These are phyloP conservation scores for Coniochaeta pulveracea DNA, from an alignment of 2,329 filamentous ascomycete genomes.

Conservation along the genomic window DNA sequence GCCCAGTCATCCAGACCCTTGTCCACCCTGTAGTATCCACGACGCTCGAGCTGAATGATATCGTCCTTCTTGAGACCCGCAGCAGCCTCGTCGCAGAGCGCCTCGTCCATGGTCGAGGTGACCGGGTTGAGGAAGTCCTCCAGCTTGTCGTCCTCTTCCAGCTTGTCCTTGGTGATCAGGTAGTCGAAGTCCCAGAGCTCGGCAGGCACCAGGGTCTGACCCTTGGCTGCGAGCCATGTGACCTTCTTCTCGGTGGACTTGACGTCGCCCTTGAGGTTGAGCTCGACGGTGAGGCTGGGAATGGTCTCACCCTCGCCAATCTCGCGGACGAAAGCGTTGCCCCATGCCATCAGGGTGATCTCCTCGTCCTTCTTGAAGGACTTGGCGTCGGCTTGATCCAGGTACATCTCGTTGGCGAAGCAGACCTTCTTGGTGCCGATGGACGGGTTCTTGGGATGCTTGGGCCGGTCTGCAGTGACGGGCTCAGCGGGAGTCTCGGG, in stretches of 20 bases:
- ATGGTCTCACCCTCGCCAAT: slow-evolving; percentile 48
- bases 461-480: slow-evolving; percentile 64
- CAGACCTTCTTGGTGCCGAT: slow-evolving; percentile 79
- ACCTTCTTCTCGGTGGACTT: slow-evolving; percentile 96
- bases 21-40: slow-evolving; percentile 86
- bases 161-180: slow-evolving; percentile 87
- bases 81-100: slow-evolving; percentile 72
- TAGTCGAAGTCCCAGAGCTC: slow-evolving; percentile 94
- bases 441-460: slow-evolving; percentile 80
- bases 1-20: slow-evolving; percentile 40
- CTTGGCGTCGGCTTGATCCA: slow-evolving; percentile 81
- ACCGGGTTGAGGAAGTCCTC: slow-evolving; percentile 72
- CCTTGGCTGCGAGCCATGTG: slow-evolving; percentile 74
- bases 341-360: slow-evolving; percentile 95
- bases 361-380: slow-evolving; percentile 77
- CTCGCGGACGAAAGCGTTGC: slow-evolving; percentile 70
- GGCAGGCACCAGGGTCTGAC: slow-evolving; percentile 66
- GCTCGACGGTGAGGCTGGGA: slow-evolving; percentile 63
- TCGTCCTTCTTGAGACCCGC: slow-evolving; percentile 70
- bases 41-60: slow-evolving; percentile 90
- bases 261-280: slow-evolving; percentile 88
- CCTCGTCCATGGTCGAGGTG: slow-evolving; percentile 64
- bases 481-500: slow-evolving; percentile 52
- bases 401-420: slow-evolving; percentile 61
- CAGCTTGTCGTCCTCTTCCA: slow-evolving; percentile 76